Evolutionary conservation across 2,329 filamentous ascomycete species (phyloP).

Genomic region (Stachybotrys echinatus): DNA sequence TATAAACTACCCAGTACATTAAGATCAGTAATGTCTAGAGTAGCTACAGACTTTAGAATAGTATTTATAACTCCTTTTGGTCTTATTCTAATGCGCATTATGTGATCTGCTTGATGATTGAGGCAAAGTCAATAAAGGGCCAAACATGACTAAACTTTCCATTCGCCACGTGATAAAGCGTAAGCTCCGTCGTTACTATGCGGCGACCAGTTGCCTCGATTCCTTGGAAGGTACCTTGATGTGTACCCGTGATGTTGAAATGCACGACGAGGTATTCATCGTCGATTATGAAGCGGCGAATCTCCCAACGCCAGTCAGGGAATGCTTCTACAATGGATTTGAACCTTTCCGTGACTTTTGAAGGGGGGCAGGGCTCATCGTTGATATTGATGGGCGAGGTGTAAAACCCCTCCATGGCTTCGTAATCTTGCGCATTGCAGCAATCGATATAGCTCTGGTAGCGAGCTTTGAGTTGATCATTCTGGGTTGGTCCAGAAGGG

Average conservation of each 20-base stretch:
- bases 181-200: neutral
- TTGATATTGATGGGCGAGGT: constrained; percentile 6
- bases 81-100: too few relatives aligned
- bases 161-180: constrained; percentile 2
- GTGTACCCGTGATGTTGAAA: constrained; percentile 3
- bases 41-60: too few relatives aligned
- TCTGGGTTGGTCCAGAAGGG: too few relatives aligned
- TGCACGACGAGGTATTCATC: constrained; percentile 2
- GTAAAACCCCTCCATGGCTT: constrained; percentile 5
- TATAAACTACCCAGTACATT: too few relatives aligned
- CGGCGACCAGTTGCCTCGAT: constrained; percentile 3
- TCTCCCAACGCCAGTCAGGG: constrained; percentile 6
- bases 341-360: constrained; percentile 3
- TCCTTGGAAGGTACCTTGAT: constrained; percentile 2
- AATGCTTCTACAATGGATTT: constrained; percentile 4
- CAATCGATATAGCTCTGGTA: constrained; percentile 1
- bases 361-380: constrained; percentile 2
- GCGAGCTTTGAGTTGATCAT: too few relatives aligned
- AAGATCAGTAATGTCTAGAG: too few relatives aligned
- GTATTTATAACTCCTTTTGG: too few relatives aligned
- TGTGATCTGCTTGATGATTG: constrained; percentile 1
- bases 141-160: constrained; percentile 3
- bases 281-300: constrained; percentile 1
- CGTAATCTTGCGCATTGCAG: constrained; percentile 4
- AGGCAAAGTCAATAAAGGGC: constrained; percentile 3